phyloP scores from a whole-genome alignment of 192 early-diverging fungal species.

The Coemansia sp. region DNA sequence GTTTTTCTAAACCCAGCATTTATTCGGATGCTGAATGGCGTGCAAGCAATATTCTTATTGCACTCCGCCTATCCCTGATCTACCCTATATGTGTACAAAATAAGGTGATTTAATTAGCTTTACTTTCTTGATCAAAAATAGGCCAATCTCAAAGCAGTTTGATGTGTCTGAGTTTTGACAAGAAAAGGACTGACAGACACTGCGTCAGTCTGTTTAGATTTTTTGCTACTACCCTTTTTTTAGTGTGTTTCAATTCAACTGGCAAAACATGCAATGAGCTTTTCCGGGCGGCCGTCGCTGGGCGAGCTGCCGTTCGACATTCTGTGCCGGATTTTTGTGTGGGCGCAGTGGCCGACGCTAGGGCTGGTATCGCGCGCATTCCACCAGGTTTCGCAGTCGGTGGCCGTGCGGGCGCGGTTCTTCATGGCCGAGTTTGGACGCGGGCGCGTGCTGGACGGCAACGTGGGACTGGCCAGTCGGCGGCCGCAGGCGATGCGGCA shows the following conservation, averaged over 20 bases:
- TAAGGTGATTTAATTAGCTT: too few relatives aligned
- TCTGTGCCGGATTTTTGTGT: slow-evolving; percentile 46
- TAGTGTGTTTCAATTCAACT: background rate
- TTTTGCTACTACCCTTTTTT: background rate
- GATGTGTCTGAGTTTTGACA: too few relatives aligned
- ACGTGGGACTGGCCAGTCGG: slow-evolving; percentile 29
- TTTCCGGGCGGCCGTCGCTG: slow-evolving; percentile 13
- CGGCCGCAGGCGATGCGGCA: slow-evolving; percentile 37
- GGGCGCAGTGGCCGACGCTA: slow-evolving; percentile 53
- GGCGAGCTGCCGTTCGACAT: slow-evolving; percentile 45
- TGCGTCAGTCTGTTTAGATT: too few relatives aligned
- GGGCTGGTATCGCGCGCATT: slow-evolving; percentile 36
- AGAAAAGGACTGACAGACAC: too few relatives aligned
- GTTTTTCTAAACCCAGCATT: too few relatives aligned
- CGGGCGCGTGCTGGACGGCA: slow-evolving; percentile 33
- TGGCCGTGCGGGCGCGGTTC: slow-evolving; percentile 43
- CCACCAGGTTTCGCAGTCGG: slow-evolving; percentile 30
- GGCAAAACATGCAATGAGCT: background rate
- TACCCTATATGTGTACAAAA: too few relatives aligned
- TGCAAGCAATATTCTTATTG: too few relatives aligned
- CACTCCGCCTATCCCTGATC: too few relatives aligned
- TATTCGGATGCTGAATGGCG: too few relatives aligned
- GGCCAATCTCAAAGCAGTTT: too few relatives aligned
- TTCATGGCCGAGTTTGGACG: slow-evolving; percentile 46
- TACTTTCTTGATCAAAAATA: too few relatives aligned